Evolutionary conservation across 2,329 filamentous ascomycete genomes (phyloP).

Genomic region (Helminthosporium solani): DNA sequence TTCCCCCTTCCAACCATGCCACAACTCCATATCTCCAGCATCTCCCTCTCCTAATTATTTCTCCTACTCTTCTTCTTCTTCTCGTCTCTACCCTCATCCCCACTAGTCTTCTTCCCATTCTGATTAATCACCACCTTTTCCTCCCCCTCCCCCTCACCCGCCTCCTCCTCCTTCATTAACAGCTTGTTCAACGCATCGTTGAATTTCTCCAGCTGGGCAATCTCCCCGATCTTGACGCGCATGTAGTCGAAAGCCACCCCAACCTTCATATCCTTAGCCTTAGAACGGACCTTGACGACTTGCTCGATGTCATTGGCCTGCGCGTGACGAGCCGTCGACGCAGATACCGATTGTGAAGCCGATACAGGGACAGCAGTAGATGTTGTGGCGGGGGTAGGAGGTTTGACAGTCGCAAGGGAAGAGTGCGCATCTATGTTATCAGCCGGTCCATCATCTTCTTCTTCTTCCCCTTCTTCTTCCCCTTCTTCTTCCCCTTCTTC

Average conservation of each 20-base stretch:
- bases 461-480: conserved; percentile 3
- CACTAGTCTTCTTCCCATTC: conserved; percentile 33
- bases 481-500: conserved; percentile 26
- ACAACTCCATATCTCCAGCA: no score
- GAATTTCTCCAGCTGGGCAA: conserved; percentile 65
- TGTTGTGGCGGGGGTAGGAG: conserved; percentile 8
- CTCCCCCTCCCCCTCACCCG: conserved; percentile 14
- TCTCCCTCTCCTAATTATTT: conserved; percentile 21
- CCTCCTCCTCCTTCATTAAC: conserved; percentile 45
- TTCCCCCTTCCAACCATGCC: no score
- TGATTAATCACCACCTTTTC: conserved; percentile 19
- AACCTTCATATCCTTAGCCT: conserved; percentile 60
- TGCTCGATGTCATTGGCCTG: conserved; percentile 20
- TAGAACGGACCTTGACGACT: conserved; percentile 43
- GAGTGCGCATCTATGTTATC: conserved; percentile 23
- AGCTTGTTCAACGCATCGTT: conserved; percentile 60
- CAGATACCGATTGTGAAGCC: neutral
- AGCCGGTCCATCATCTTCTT: conserved; percentile 19
- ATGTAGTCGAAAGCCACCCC: conserved; percentile 79
- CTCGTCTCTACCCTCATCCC: conserved; percentile 24
- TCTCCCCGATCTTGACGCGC: conserved; percentile 69
- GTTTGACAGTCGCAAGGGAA: conserved; percentile 6
- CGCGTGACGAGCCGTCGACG: neutral
- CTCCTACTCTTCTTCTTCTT: conserved; percentile 28
- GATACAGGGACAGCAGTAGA: neutral